phyloP scores from a whole-genome alignment of 139 green algal species.

The Coelastrella sp. region DNA sequence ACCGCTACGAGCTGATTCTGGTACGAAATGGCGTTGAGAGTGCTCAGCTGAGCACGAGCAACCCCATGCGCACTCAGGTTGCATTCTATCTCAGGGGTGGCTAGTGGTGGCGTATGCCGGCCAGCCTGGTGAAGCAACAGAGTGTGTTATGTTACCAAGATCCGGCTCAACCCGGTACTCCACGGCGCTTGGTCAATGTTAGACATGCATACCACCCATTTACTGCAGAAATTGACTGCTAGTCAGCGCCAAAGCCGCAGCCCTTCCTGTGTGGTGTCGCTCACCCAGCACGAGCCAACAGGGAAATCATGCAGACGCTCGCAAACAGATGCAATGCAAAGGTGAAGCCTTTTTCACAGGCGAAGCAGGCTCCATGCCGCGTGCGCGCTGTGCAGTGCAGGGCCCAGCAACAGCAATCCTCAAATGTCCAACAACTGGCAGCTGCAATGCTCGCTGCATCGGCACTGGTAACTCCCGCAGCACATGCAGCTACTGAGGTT shows the following conservation, averaged over 20 bases:
- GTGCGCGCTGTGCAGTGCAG: slow-evolving; percentile 32
- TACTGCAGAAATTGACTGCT: too few species aligned
- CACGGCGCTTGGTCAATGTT: background rate
- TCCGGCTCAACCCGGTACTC: background rate
- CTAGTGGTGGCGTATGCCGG: too few species aligned
- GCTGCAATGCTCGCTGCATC: slow-evolving; percentile 19
- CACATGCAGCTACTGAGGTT: slow-evolving; percentile 38
- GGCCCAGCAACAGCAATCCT: slow-evolving; percentile 21
- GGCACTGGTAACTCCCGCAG: slow-evolving; percentile 4
- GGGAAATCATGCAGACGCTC: slow-evolving; percentile 35
- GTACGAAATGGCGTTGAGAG: too few species aligned
- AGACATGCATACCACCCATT: background rate
- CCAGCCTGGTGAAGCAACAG: background rate
- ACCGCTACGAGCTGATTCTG: too few species aligned
- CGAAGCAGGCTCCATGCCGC: background rate
- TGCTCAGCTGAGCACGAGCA: too few species aligned
- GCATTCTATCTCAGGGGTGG: too few species aligned
- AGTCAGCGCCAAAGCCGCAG: background rate
- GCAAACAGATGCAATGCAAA: slow-evolving; percentile 1
- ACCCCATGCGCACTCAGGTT: too few species aligned
- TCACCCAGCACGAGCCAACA: background rate
- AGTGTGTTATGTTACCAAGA: background rate
- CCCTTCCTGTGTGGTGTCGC: background rate
- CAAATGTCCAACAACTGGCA: slow-evolving; percentile 30
- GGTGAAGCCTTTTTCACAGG: background rate